Evolutionary conservation across 2,329 filamentous ascomycete genomes (phyloP), one percentile per base, ranked within the genome.

Genomic region (Colletotrichum sp.): DNA sequence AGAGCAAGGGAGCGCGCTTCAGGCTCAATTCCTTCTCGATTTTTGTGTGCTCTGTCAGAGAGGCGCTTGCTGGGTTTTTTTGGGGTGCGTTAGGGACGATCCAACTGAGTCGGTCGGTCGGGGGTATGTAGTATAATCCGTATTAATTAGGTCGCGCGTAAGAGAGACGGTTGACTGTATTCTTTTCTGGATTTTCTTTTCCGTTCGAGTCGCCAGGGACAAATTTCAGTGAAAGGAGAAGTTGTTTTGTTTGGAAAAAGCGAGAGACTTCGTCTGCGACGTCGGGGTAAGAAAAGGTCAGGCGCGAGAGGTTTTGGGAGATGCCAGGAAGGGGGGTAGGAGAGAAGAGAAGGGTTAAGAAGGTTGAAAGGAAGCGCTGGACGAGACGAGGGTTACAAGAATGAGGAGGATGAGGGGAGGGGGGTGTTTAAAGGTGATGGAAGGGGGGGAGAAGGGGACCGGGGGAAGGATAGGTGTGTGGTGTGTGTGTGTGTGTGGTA

Each of bases 381-480:
- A 59, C 73, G 39, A 72, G 72, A 72, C 72, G 73, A 65, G 44
- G 62, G 57, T 69, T 67, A 52, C 70, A 70, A 52, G 57, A 49
- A 63, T n/a, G 69, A 75, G 60, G n/a, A 73, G 55, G 71, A 71
- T 66, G 60, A 75, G 71, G 74, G 74, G 71, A 69, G 62, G 71
- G 65, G 74, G 73, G 63, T 59, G 75, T 74, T 74, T 75, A 74
- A 75, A 77, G 75, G 71, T 74, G 71, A 44, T 32, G 63, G 44
- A 49, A 49, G 44, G 44, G 71, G 71, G 71, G 30, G 12, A 28
- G 44, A 57, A 24, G 52, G 70, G 70, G 67, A 16, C 30, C 26
- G 49, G 62, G 70, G 10, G 15, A 4, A 28, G 21, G n/a, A 24
- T 24, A 24, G 21, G 21, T 24, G 21, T 24, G 39, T 12, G 39